Percentiles rank a stretch among this genome's conserved stretches.
Conservation (phyloP, 2,329 filamentous ascomycete species). For the Colletotrichum graminicola region DNA sequence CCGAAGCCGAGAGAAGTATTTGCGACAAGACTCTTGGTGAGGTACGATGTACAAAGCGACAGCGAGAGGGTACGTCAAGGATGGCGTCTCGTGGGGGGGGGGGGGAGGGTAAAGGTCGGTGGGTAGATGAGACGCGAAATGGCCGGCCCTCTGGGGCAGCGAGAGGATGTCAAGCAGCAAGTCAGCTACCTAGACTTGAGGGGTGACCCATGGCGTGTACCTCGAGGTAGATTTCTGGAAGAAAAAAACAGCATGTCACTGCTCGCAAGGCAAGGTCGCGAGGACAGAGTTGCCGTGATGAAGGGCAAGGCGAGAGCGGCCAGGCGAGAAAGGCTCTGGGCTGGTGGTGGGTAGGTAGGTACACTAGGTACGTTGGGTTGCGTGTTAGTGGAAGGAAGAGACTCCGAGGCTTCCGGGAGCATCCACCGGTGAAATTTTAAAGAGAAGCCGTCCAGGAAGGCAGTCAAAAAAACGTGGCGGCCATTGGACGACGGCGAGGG, state of each 20-base stretch:
- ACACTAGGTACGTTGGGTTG: slow-evolving; percentile 9
- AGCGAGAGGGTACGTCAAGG: slow-evolving; percentile 12
- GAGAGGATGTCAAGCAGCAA: neutral
- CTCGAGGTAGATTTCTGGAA: neutral
- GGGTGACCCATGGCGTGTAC: slow-evolving; percentile 2
- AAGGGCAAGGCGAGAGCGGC: slow-evolving; percentile 5
- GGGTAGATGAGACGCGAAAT: slow-evolving; percentile 2
- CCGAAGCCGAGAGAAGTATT: slow-evolving; percentile 31
- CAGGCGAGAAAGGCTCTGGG: neutral
- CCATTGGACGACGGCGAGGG: neutral
- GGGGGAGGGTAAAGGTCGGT: neutral
- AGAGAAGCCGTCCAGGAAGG: neutral
- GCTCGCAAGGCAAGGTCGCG: neutral
- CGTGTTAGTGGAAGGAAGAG: slow-evolving; percentile 19
- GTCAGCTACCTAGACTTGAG: neutral
- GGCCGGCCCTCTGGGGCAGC: neutral
- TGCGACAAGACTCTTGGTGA: slow-evolving; percentile 25
- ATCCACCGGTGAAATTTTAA: slow-evolving; percentile 16
- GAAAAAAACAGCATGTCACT: neutral
- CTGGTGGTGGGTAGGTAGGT: neutral
- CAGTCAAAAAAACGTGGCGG: neutral
- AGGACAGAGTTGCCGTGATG: neutral
- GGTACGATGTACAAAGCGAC: slow-evolving; percentile 15
- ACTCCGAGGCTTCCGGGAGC: slow-evolving; percentile 37
- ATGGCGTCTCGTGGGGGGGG: neutral